Conservation (phyloP, 306 rosid genomes). For the Lathyrus sativus region DNA sequence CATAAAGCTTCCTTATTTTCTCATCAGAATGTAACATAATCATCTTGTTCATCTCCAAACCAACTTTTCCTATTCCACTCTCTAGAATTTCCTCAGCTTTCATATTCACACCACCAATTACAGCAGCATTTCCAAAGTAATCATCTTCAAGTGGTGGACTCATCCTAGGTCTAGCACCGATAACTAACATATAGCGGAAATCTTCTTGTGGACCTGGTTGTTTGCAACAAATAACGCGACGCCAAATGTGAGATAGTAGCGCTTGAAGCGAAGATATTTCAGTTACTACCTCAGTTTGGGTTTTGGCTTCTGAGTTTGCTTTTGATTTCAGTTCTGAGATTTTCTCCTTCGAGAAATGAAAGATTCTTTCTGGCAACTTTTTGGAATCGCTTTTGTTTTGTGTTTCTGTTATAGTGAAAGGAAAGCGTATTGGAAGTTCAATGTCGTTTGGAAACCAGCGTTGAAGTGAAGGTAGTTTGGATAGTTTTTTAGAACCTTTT, state of each 20-base stretch:
- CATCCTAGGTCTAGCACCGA: constrained; percentile 43
- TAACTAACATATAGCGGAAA: neutral
- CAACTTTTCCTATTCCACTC: constrained; percentile 39
- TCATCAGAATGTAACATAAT: constrained; percentile 35
- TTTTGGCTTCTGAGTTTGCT: constrained; percentile 40
- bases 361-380: neutral
- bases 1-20: neutral
- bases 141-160: constrained; percentile 34
- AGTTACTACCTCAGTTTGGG: neutral
- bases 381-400: no score
- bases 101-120: neutral
- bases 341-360: constrained; percentile 32
- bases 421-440: constrained; percentile 20
- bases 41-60: constrained; percentile 46
- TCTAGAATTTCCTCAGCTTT: constrained; percentile 40
- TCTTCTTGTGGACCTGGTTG: constrained; percentile 27
- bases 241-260: constrained; percentile 47
- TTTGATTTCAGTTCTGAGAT: constrained; percentile 41
- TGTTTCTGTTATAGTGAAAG: constrained; percentile 12
- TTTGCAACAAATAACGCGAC: constrained; percentile 27
- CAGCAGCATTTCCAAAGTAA: constrained; percentile 42
- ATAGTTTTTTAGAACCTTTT: neutral
- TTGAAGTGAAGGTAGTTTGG: neutral
- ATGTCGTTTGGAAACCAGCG: neutral
- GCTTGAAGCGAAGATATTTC: constrained; percentile 57